Base-by-base conservation (phyloP, 2,329 filamentous ascomycete species). In the Pseudogymnoascus sp. region DNA sequence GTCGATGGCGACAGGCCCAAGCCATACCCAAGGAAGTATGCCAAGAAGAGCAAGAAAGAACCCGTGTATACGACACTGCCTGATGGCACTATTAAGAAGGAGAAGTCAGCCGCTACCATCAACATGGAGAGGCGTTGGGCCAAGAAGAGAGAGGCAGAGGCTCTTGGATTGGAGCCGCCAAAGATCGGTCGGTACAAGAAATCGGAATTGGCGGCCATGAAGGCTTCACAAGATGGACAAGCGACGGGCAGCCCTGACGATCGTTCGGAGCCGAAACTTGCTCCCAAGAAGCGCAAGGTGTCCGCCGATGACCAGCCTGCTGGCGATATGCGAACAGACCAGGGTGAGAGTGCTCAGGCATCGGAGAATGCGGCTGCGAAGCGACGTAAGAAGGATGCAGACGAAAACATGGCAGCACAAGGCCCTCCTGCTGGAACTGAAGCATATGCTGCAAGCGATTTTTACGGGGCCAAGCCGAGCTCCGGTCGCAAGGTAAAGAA, bases 121-220 rank as follows among this genome's bases (percentile, higher is more conserved):
- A 63, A 61, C 42, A 64, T 63, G 61, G 25, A 40, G 16, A 60
- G 59, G n/a, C 23, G 63, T n/a, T 63, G 63, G 63, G 61, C 60
- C 8, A 56, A 63, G 53, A 60, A 63, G 53, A 43, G 53, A 18
- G 53, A 34, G 23, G 61, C 61, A 8, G 36, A 63, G 36, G 63
- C 61, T 5, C 34, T 31, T 4, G 63, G 63, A 56, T 53, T 64
- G 36, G 42, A 61, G 14, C 38, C 46, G 23, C 63, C 63, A 43
- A 61, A 64, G 38, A 64, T 64, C 25, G 63, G 63, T 25, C 60
- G 63, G 3, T 64, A 64, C n/a, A 38, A 38, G 23, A 63, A 63
- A 3, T 60, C 59, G n/a, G 59, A 60, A 60, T 31, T 38, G 34
- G 59, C 34, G 16, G 59, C 59, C 9, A 43, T 62, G 60, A 43